Base-by-base conservation (phyloP, 2,329 filamentous ascomycete genomes). In the Ascosphaera aggregata region DNA sequence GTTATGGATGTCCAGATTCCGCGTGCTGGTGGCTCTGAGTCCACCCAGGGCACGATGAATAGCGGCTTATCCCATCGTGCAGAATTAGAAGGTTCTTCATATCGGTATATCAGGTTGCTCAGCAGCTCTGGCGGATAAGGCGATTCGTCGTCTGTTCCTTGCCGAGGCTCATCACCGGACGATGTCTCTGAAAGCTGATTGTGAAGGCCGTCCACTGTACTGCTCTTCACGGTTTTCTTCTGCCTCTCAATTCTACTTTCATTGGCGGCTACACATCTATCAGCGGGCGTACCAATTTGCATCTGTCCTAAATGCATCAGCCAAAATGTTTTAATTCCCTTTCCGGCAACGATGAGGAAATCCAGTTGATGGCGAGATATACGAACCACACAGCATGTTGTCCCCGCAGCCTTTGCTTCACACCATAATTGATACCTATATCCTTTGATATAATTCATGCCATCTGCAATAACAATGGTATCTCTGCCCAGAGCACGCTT, bases 381-480 rank as follows among this genome's bases (percentile, higher is more conserved):
- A 54, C 63, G 53, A 53, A 76, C 67, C 45, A 75, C 69, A 48
- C 71, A 75, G 50, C 62, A 71, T 2, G 68, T 64, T 4, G 71
- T 75, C 41, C 66, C 65, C 11, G 68, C 56, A 2, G 71, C 70
- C 53, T 76, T 76, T 19, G 71, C 69, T 51, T 76, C 71, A 49
- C 71, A 76, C 61, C 71, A 75, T 34, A 76, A 54, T 55, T 76
- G 72, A 48, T 76, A 76, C 31, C 71, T 61, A 53, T 69, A 75
- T 16, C 71, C 72, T 53, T 76, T 76, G 57, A 76, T 76, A 52
- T 76, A 76, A 51, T 76, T 75, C 57, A 73, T 61, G 22, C 67
- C 67, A 52, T 76, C 71, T 2, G 71, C 64, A 38, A 76, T 67
- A 34, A 76, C 69, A 41, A 76, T 65, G 37, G 62, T 66, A 50